A percentile compares a stretch with the other conserved stretches of the same genome.
Conservation (phyloP, 768 basidiomycete genomes). For the Leccinellum albellum region DNA sequence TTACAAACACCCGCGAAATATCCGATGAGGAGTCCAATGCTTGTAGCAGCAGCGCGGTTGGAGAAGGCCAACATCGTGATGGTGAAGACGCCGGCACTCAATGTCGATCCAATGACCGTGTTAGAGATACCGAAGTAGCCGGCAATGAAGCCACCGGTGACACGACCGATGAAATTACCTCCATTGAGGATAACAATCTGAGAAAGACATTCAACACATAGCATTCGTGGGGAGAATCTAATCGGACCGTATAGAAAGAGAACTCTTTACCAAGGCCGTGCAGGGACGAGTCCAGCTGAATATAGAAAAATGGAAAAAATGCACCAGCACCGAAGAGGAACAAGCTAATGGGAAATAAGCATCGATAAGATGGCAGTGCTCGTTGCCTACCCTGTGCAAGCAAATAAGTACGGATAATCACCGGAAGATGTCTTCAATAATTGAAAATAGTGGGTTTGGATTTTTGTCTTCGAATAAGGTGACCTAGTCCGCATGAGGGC, state of each 20-base stretch:
- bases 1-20: constrained; percentile 46
- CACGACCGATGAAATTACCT: constrained; percentile 35
- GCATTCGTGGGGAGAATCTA: not conserved
- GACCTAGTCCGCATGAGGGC: constrained; percentile 39
- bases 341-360: constrained; percentile 6
- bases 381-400: constrained; percentile 21
- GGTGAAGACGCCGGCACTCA: constrained; percentile 35
- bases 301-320: constrained; percentile 41
- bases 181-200: constrained; percentile 39
- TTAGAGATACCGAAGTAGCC: constrained; percentile 43
- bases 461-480: constrained; percentile 17
- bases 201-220: not conserved
- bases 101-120: constrained; percentile 35
- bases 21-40: constrained; percentile 43
- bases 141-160: constrained; percentile 35
- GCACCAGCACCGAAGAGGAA: constrained; percentile 22
- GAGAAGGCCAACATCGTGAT: constrained; percentile 42
- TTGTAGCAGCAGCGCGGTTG: constrained; percentile 34
- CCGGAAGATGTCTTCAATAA: constrained; percentile 14
- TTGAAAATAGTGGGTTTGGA: constrained; percentile 11
- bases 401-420: constrained; percentile 24
- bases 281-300: constrained; percentile 52
- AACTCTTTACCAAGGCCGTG: constrained; percentile 43
- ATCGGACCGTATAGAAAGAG: constrained; percentile 53
- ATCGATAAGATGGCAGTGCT: not conserved